phyloP scores from a whole-genome alignment of 805 yeast genomes.

The Suhomyces sp. region DNA sequence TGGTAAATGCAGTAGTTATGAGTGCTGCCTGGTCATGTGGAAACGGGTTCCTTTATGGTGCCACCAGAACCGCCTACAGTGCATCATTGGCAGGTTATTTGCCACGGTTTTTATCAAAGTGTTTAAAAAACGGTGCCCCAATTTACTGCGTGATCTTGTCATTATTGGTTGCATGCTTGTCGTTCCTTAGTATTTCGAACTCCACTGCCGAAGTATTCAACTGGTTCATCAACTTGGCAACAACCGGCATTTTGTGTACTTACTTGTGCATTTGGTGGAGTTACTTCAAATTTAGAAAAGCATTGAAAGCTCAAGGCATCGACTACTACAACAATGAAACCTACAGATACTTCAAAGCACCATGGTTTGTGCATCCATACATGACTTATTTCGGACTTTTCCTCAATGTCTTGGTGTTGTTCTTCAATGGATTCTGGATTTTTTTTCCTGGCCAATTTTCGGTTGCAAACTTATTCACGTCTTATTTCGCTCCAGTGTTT shows the following conservation, averaged over 20 bases:
- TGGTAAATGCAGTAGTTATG: conserved; percentile 34
- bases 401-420: conserved; percentile 23
- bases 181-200: conserved; percentile 43
- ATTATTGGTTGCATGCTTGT: conserved; percentile 29
- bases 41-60: conserved; percentile 33
- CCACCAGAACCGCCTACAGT: conserved; percentile 42
- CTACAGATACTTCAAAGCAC: conserved; percentile 37
- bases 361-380: conserved; percentile 61
- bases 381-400: conserved; percentile 43
- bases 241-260: conserved; percentile 64
- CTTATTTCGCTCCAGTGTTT: conserved; percentile 40
- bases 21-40: conserved; percentile 39
- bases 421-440: conserved; percentile 43
- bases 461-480: conserved; percentile 34
- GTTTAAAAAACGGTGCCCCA: conserved; percentile 71
- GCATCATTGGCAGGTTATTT: conserved; percentile 86
- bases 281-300: conserved; percentile 43
- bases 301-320: conserved; percentile 35
- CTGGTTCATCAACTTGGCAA: conserved; percentile 72
- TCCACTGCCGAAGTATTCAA: conserved; percentile 60
- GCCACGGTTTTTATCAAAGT: conserved; percentile 60
- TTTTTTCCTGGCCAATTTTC: conserved; percentile 37
- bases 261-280: conserved; percentile 56
- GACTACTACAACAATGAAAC: conserved; percentile 23
- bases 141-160: conserved; percentile 52